These are phyloP conservation scores for Mycena galericulata DNA, from an alignment of 768 basidiomycete species.

Conservation along the genomic window DNA sequence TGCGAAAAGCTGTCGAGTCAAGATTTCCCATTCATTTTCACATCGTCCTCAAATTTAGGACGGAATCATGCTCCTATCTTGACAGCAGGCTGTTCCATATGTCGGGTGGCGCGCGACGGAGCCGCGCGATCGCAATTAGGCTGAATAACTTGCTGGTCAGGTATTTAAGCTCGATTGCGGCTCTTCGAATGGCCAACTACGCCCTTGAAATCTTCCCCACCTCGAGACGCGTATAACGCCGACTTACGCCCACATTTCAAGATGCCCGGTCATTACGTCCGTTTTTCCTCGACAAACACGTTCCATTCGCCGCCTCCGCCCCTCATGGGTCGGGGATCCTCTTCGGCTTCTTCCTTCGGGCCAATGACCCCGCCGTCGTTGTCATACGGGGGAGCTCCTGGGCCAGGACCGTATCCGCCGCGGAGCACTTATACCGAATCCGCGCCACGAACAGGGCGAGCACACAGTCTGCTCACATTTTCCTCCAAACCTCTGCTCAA, in stretches of 20 bases:
- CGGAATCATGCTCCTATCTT: neutral
- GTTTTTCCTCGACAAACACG: constrained; percentile 2
- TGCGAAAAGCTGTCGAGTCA: neutral
- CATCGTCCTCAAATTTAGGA: neutral
- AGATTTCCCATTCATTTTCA: neutral
- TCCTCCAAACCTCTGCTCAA: neutral
- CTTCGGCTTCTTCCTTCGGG: neutral
- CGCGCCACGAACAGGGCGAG: neutral
- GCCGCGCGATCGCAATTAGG: too few relatives aligned
- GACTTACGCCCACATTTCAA: too few relatives aligned
- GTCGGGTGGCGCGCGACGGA: neutral
- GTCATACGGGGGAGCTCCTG: neutral
- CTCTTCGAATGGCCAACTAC: neutral
- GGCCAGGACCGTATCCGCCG: constrained; percentile 3
- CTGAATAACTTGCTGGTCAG: neutral
- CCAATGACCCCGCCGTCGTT: neutral
- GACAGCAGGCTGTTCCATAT: neutral
- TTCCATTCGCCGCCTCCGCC: constrained; percentile 25
- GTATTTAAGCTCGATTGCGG: neutral
- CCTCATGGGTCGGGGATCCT: neutral
- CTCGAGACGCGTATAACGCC: neutral
- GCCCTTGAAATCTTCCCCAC: too few relatives aligned
- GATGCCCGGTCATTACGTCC: constrained; percentile 17
- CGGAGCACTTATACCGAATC: neutral
- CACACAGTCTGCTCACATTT: constrained; percentile 14